Conservation (phyloP, 306 rosid species). For the Erythrophleum fordii region DNA sequence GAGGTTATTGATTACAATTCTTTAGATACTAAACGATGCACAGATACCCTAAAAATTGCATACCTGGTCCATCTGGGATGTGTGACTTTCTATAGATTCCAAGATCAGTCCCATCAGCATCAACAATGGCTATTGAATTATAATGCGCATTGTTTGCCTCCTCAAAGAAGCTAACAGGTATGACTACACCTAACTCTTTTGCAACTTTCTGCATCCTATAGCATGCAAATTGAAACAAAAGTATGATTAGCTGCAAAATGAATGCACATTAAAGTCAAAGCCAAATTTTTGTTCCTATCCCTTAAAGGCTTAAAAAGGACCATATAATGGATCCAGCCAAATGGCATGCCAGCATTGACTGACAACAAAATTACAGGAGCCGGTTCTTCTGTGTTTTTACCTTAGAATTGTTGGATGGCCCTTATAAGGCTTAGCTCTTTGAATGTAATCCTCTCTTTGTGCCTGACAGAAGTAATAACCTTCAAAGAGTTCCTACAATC, state of each 20-base stretch:
- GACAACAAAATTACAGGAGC: slow-evolving; percentile 32
- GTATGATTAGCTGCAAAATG: slow-evolving; percentile 29
- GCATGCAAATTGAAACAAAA: slow-evolving; percentile 40
- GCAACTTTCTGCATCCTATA: slow-evolving; percentile 91
- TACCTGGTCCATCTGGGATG: slow-evolving; percentile 97
- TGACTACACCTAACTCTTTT: slow-evolving; percentile 80
- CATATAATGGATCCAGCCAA: slow-evolving; percentile 13
- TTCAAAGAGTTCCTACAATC: slow-evolving; percentile 87
- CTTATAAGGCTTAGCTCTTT: slow-evolving; percentile 80
- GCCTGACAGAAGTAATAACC: slow-evolving; percentile 98
- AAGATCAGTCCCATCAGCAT: slow-evolving; percentile 96
- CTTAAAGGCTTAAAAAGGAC: slow-evolving; percentile 8
- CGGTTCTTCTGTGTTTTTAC: slow-evolving; percentile 46
- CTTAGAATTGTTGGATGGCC: slow-evolving; percentile 87
- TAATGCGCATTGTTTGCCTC: slow-evolving; percentile 98
- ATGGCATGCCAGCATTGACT: slow-evolving; percentile 14
- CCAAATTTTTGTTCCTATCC: slow-evolving; percentile 23
- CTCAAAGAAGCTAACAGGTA: slow-evolving; percentile 96
- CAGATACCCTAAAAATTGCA: slow-evolving; percentile 26
- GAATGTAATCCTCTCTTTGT: slow-evolving; percentile 82
- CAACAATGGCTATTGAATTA: slow-evolving; percentile 83
- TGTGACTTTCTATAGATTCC: slow-evolving; percentile 96
- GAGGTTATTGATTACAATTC: slow-evolving; percentile 11
- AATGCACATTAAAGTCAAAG: slow-evolving; percentile 21
- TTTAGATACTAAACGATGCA: not conserved